Base-by-base conservation (phyloP, 176 grass and related monocot genomes). In the Stipa capillata region DNA sequence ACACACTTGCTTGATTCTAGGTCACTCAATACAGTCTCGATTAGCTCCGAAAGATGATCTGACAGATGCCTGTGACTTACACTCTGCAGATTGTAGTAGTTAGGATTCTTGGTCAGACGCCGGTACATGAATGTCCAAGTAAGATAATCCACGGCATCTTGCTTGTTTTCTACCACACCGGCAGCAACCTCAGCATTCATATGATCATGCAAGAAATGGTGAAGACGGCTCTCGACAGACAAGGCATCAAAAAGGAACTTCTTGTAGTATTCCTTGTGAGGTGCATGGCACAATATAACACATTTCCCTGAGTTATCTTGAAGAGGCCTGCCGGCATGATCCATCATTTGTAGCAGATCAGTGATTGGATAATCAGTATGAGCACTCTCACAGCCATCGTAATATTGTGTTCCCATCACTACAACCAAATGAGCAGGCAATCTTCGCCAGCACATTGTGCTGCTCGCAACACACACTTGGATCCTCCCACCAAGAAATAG, bases 41-140 rank as follows among this genome's bases (percentile, higher is more conserved):
- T 34, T 8, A 91, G 36, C 74, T 93, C 94, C 52, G 94, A 97
- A 62, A 93, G 84, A 69, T 97, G 94, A 73, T 93, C 91, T 21
- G 94, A 97, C 4, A 97, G 74, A 64, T 93, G 91, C 49, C 90
- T 84, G 78, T 91, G 94, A 79, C 88, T 89, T 48, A 87, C 88
- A 69, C 91, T 88, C 52, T 93, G 94, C 70, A 93, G 80, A 72
- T 97, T 97, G 76, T 93, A 91, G 84, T 91, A 93, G 82, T 93
- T 97, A 35, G 94, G 86, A 48, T 97, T 97, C 85, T 97, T 97
- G 5, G 81, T 89, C 63, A 93, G 58, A 73, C 91, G 77, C 59
- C 88, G 73, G 55, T 93, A 97, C 94, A 97, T 97, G 74, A 93
- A 97, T 73, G 86, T 97, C 94, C 94, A 97, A 11, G 94, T 97